A percentile compares a stretch with the other conserved stretches of the same genome.
phyloP scores from a whole-genome alignment of 2,329 filamentous ascomycete genomes.

The Rhinocladiella similis region DNA sequence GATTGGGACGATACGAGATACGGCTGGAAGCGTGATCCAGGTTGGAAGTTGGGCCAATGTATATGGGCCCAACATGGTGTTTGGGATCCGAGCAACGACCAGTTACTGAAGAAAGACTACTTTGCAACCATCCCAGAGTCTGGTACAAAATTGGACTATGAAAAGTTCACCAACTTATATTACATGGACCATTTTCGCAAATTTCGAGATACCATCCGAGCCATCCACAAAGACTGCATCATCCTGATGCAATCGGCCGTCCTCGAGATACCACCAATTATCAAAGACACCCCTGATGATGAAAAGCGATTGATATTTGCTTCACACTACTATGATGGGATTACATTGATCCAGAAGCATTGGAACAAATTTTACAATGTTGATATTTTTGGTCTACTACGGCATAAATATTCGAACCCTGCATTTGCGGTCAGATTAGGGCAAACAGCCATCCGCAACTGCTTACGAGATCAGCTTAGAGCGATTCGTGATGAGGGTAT shows the following conservation, averaged over 20 bases:
- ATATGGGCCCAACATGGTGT: slow-evolving; percentile 96
- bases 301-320: slow-evolving; percentile 89
- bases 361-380: slow-evolving; percentile 99
- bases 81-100: slow-evolving; percentile 81
- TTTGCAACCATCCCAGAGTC: slow-evolving; percentile 77
- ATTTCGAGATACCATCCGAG: slow-evolving; percentile 73
- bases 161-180: slow-evolving; percentile 85
- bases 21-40: slow-evolving; percentile 82
- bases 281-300: slow-evolving; percentile 86
- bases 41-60: slow-evolving; percentile 91
- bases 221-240: slow-evolving; percentile 75
- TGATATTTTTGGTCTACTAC: slow-evolving; percentile 87
- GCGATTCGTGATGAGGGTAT: slow-evolving; percentile 81
- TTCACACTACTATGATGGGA: slow-evolving; percentile 94
- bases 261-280: slow-evolving; percentile 82
- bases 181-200: slow-evolving; percentile 83
- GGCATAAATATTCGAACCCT: slow-evolving; percentile 83
- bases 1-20: slow-evolving; percentile 85
- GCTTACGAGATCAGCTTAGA: slow-evolving; percentile 81
- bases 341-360: slow-evolving; percentile 96
- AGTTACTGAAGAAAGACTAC: slow-evolving; percentile 79
- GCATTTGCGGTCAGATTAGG: slow-evolving; percentile 91
- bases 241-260: slow-evolving; percentile 91
- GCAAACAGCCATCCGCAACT: slow-evolving; percentile 91
- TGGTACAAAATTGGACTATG: slow-evolving; percentile 73